Conservation (phyloP, 2,329 filamentous ascomycete genomes). For the Penicillium freii region DNA sequence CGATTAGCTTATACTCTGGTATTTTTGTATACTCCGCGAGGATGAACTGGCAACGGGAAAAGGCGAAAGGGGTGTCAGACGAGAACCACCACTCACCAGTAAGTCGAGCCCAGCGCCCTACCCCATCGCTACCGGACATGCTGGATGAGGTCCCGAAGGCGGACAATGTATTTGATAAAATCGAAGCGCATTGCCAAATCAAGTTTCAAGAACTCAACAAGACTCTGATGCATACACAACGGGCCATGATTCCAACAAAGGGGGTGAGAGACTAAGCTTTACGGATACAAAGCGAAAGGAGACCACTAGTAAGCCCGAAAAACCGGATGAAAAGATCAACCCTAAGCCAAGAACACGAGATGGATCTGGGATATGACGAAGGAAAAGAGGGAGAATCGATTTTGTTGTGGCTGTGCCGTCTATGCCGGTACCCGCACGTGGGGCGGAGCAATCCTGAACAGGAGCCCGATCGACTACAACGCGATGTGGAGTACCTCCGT, state of each 20-base stretch:
- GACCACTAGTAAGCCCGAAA: not conserved
- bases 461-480: not conserved
- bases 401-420: constrained; percentile 5
- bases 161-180: constrained; percentile 5
- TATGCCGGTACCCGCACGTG: not conserved
- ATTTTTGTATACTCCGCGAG: not conserved
- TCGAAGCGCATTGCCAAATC: constrained; percentile 20
- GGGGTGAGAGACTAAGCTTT: not conserved
- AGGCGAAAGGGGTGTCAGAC: not conserved
- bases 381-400: not conserved
- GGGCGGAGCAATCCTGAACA: not conserved
- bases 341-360: not conserved
- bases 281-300: not conserved
- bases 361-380: not conserved
- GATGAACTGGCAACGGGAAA: not conserved
- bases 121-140: constrained; percentile 21
- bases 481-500: not conserved
- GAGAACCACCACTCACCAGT: constrained; percentile 17
- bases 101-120: constrained; percentile 17
- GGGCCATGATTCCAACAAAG: not conserved
- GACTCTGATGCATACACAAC: not conserved
- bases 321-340: not conserved
- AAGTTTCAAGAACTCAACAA: constrained; percentile 3
- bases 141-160: constrained; percentile 17
- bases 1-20: not conserved